Evolutionary conservation across 176 grass and related monocot species (phyloP).

Genomic region (Guadua angustifolia): DNA sequence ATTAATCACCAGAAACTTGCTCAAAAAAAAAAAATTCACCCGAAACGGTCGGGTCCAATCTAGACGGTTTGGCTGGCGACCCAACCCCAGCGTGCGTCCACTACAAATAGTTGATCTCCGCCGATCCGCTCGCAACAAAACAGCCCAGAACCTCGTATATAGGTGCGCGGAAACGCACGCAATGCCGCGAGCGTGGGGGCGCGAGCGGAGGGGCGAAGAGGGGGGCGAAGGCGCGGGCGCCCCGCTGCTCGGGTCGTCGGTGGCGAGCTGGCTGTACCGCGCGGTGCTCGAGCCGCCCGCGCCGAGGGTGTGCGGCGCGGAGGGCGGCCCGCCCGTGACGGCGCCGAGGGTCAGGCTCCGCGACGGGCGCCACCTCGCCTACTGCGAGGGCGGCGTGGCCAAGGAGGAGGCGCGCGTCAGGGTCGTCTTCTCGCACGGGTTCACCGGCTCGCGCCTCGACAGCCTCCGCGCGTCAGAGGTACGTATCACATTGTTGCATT

Average conservation of each 20-base stretch:
- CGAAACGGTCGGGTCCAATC: background rate
- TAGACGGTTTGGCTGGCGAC: background rate
- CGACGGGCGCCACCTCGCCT: constrained; percentile 57
- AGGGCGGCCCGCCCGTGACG: constrained; percentile 26
- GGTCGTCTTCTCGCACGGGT: constrained; percentile 58
- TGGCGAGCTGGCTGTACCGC: background rate
- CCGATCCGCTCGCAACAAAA: background rate
- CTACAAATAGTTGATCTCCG: too few species aligned
- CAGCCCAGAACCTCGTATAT: background rate
- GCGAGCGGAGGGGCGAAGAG: background rate
- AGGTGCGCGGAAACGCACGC: background rate
- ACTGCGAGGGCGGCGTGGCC: constrained; percentile 54
- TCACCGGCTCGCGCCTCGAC: constrained; percentile 45
- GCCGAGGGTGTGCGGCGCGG: constrained; percentile 41
- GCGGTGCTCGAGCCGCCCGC: background rate
- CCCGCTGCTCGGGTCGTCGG: constrained; percentile 1
- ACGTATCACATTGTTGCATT: background rate
- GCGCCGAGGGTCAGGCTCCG: constrained; percentile 43
- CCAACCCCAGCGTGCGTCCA: background rate
- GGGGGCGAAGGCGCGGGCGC: background rate
- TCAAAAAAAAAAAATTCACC: too few species aligned
- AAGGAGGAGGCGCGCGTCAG: constrained; percentile 48
- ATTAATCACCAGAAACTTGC: background rate
- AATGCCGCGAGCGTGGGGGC: background rate
- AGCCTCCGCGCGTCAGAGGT: constrained; percentile 46